phyloP scores from a whole-genome alignment of 768 basidiomycete species.

The Amanita inopinata region DNA sequence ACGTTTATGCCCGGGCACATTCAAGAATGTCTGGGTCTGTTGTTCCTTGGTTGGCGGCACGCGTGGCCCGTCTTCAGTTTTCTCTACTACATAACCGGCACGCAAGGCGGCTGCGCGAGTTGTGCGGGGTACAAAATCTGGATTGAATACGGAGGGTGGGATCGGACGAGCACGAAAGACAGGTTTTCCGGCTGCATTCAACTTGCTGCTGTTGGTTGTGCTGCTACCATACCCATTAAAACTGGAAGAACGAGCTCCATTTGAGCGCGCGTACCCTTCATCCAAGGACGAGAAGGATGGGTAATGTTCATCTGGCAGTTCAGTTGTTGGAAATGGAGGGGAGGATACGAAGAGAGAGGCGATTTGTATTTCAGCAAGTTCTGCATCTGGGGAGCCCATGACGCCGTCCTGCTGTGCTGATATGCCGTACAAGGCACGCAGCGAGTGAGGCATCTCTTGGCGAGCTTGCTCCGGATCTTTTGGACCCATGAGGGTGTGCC shows the following conservation, averaged over 20 bases:
- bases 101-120: conserved; percentile 69
- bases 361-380: conserved; percentile 74
- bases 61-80: conserved; percentile 33
- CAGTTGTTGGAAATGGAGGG: conserved; percentile 64
- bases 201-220: conserved; percentile 20
- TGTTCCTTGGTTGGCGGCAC: conserved; percentile 51
- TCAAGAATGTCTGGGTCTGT: conserved; percentile 54
- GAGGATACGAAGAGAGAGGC: conserved; percentile 72
- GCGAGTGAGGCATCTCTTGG: conserved; percentile 46
- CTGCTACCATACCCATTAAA: conserved; percentile 22
- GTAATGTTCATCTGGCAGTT: conserved; percentile 39
- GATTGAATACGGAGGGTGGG: conserved; percentile 48
- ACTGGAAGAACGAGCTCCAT: conserved; percentile 32
- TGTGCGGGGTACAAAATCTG: conserved; percentile 69
- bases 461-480: conserved; percentile 49
- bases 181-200: conserved; percentile 34
- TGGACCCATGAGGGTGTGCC: conserved; percentile 68
- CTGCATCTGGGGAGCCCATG: conserved; percentile 59
- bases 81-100: conserved; percentile 44
- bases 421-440: conserved; percentile 61
- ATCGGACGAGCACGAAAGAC: conserved; percentile 60
- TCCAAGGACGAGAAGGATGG: conserved; percentile 38
- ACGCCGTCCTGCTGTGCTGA: conserved; percentile 49
- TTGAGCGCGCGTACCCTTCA: conserved; percentile 37
- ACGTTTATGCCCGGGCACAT: conserved; percentile 80